Base-by-base conservation (phyloP, 495 filamentous ascomycete genomes). In the Glarea lozoyensis region DNA sequence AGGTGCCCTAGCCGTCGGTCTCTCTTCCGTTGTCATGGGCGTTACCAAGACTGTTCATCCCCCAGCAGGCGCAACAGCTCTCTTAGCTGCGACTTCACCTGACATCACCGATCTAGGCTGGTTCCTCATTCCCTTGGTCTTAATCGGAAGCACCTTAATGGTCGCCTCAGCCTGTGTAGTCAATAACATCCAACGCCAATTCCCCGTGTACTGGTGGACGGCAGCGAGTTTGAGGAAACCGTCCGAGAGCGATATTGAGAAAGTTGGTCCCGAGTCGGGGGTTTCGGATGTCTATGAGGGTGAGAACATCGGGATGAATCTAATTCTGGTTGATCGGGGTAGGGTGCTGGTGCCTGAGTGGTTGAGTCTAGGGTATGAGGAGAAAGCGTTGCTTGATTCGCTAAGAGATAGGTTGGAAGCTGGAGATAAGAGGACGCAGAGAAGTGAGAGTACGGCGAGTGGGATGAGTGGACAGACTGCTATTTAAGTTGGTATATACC, bases 11-110 rank as follows among this genome's bases (percentile, higher is more conserved):
- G 62, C 82, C 13, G 87, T 83, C 42, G 85, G 77, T 1, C 54
- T 74, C 18, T 73, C 87, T 0, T 86, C 79, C 1, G 68, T 75
- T 0, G 36, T 78, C 38, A 96, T 94, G 89, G 67, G 72, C 0
- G 47, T 88, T 9, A 92, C 86, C 0, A 78, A 79, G 5, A 92
- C 88, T 0, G 69, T 88, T 1, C 84, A 96, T 55, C 89, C 89
- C 4, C 89, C 89, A 0, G 89, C 86, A 0, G 89, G 89, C 6
- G 89, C 89, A 2, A 93, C 86, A 0, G 86, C 89, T 0, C 61
- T 96, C 1, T 63, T 94, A 15, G 85, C 85, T 0, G 84, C 82
- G 2, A 71, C 81, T 0, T 73, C 82, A 35, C 53, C 70, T 1
- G 59, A 62, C 1, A 62, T 80, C 0, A 63, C 68, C 12, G 56